These are phyloP conservation scores for Myriosclerotinia duriaeana DNA, from an alignment of 2,329 filamentous ascomycete genomes.

Conservation along the genomic window DNA sequence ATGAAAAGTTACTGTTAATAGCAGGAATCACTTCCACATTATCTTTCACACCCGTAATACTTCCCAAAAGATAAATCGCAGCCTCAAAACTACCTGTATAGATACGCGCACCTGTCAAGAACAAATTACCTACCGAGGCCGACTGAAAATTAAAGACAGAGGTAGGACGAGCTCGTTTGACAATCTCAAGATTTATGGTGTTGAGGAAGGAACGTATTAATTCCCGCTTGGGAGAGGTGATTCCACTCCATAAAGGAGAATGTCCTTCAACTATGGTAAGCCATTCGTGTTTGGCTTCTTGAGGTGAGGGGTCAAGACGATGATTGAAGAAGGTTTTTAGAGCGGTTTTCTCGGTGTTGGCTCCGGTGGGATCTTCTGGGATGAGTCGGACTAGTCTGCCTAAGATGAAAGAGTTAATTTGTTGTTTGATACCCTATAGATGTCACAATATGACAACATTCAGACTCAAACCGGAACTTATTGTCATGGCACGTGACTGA, in stretches of 20 bases:
- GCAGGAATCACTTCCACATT: conserved; percentile 79
- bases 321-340: conserved; percentile 87
- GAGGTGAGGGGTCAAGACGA: conserved; percentile 64
- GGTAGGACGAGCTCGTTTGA: conserved; percentile 70
- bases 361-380: conserved; percentile 55
- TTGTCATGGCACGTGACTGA: not conserved
- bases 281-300: conserved; percentile 74
- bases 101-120: conserved; percentile 79
- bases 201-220: conserved; percentile 77
- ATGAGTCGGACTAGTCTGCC: conserved; percentile 89
- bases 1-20: conserved; percentile 92
- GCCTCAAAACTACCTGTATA: conserved; percentile 93
- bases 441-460: not conserved
- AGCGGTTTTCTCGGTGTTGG: conserved; percentile 63
- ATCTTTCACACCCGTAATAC: conserved; percentile 79
- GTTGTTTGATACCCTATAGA: not conserved
- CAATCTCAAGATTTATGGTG: conserved; percentile 72
- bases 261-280: conserved; percentile 85
- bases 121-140: conserved; percentile 76
- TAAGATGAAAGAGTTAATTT: conserved; percentile 40
- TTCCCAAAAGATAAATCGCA: conserved; percentile 84
- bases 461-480: no score
- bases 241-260: conserved; percentile 64
- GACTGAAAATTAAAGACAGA: conserved; percentile 76
- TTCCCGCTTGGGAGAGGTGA: conserved; percentile 71